Evolutionary conservation across 2,329 filamentous ascomycete species (phyloP), one percentile per base, ranked within the genome.

Genomic region (Dactylellina parvicollis): DNA sequence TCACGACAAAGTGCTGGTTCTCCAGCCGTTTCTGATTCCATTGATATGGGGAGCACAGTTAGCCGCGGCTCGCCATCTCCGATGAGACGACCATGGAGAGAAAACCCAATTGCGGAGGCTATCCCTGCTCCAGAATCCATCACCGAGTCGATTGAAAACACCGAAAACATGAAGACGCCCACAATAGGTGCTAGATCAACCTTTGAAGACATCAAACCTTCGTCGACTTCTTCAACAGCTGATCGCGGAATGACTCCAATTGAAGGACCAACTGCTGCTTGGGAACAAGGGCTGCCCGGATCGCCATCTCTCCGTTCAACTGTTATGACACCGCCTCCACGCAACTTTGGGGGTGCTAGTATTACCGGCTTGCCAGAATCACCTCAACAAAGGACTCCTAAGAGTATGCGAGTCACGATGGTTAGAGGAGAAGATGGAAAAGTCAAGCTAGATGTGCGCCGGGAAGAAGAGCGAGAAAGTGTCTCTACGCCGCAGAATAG

Each of bases 301-400:
- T 73, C 69, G n/a, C 69, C 69, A 36, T 65, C 60, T 26, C 32
- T 66, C 5, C 69, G 69, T 9, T 73, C 69, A 20, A 66, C 47
- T 7, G 20, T 66, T 5, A 66, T 44, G 44, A 61, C 69, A 22
- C 69, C 60, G 2, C 66, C 57, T 12, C 59, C 59, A 28, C 60
- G 32, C 10, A 54, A 40, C 38, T 20, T 64, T 38, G 46, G 36
- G 2, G 69, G 69, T 7, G 44, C 69, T 46, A 73, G 52, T 50
- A 55, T 59, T 40, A 57, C 52, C 12, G 54, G 69, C 7, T 26
- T 73, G 2, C 69, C 69, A 16, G 69, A 61, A 14, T 66, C 69
- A 4, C 60, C 60, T 2, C 1, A 65, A 24, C 24, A 49, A 28
- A 26, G 54, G 26, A 66, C 69, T 8, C 55, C 54, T 22, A 20